These are phyloP conservation scores for Hordeum vulgare DNA, from an alignment of 176 grass and related monocot species.

Conservation along the genomic window DNA sequence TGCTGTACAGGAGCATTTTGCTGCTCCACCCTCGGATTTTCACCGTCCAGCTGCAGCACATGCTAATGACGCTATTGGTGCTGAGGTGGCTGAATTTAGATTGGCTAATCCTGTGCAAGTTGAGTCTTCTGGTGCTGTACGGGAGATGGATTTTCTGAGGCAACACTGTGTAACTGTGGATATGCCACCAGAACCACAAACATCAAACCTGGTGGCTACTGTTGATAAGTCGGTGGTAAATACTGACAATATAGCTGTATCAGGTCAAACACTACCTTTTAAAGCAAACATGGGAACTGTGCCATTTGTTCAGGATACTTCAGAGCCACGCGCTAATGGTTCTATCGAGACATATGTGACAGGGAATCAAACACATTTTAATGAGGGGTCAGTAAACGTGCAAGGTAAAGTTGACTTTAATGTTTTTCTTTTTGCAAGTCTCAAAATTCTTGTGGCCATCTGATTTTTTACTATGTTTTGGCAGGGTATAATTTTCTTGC, in stretches of 20 bases:
- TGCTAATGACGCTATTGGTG: slow-evolving; percentile 32
- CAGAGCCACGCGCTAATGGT: slow-evolving; percentile 22
- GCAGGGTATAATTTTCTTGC: slow-evolving; percentile 25
- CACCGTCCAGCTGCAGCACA: slow-evolving; percentile 20
- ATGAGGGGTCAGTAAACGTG: slow-evolving; percentile 15
- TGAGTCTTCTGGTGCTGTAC: slow-evolving; percentile 32
- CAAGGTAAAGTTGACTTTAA: slow-evolving; percentile 46
- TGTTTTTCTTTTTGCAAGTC: not conserved
- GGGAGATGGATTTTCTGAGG: slow-evolving; percentile 14
- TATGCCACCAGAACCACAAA: slow-evolving; percentile 15
- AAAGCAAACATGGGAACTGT: slow-evolving; percentile 22
- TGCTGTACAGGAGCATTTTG: not conserved
- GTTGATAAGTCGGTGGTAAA: not conserved
- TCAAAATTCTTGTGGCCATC: not conserved
- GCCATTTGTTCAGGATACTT: slow-evolving; percentile 27
- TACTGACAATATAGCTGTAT: slow-evolving; percentile 27
- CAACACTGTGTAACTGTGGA: slow-evolving; percentile 1
- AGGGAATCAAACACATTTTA: slow-evolving; percentile 14
- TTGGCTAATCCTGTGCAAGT: slow-evolving; percentile 18
- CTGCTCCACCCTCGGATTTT: slow-evolving; percentile 21
- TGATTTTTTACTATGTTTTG: not conserved
- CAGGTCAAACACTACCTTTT: slow-evolving; percentile 11
- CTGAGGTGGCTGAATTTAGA: not conserved
- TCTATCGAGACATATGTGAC: slow-evolving; percentile 12
- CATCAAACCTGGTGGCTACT: slow-evolving; percentile 11